These are phyloP conservation scores for Wickerhamomyces alni DNA, from an alignment of 805 yeast genomes.

Conservation along the genomic window DNA sequence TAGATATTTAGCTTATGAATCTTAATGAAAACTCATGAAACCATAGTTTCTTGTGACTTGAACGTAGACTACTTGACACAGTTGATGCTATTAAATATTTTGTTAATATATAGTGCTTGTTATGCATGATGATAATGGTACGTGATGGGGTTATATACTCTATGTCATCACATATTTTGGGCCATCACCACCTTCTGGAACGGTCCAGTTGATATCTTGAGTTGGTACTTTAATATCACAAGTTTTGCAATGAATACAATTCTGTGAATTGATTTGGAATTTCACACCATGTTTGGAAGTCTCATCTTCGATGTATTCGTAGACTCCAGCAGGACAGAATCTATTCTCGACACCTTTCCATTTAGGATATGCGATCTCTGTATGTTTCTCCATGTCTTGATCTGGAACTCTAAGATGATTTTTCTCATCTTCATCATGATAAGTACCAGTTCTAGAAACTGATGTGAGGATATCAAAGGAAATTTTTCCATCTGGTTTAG, in stretches of 20 bases:
- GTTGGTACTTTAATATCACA: constrained; percentile 96
- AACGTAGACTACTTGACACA: no score
- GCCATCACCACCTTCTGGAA: constrained; percentile 99
- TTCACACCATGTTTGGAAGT: constrained; percentile 53
- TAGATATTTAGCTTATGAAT: no score
- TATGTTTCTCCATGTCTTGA: constrained; percentile 62
- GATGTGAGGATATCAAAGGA: constrained; percentile 90
- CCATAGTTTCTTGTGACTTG: no score
- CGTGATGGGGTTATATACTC: no score
- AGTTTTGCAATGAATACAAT: constrained; percentile 97
- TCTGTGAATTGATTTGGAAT: constrained; percentile 92
- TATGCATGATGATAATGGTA: no score
- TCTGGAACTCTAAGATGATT: constrained; percentile 74
- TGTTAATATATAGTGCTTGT: no score
- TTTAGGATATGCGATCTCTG: constrained; percentile 61
- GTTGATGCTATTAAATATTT: no score
- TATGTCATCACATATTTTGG: constrained; percentile 89
- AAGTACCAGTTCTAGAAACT: constrained; percentile 95
- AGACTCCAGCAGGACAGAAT: constrained; percentile 98
- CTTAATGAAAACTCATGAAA: no score
- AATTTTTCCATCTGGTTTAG: constrained; percentile 92
- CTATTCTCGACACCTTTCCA: constrained; percentile 85
- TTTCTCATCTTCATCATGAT: constrained; percentile 90
- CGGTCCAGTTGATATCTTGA: constrained; percentile 92
- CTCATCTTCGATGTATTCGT: constrained; percentile 78